A percentile compares a stretch with the other conserved stretches of the same genome.
Evolutionary conservation across 2,329 filamentous ascomycete genomes (phyloP).

Genomic region (Epichloe sp.): DNA sequence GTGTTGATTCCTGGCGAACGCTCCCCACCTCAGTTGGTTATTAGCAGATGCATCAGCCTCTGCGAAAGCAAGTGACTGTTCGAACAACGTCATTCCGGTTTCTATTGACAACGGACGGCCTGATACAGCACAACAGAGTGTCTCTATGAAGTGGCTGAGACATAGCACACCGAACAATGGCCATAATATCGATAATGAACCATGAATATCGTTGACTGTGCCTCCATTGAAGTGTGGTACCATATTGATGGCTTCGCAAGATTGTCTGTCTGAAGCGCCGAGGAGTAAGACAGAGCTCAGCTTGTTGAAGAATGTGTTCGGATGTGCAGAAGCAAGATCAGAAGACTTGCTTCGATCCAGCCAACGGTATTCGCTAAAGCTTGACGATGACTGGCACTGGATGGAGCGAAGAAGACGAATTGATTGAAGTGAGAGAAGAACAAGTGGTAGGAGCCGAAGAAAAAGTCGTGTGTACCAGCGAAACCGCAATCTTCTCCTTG

Average conservation of each 20-base stretch:
- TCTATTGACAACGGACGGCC: slow-evolving; percentile 69
- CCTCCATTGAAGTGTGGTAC: slow-evolving; percentile 36
- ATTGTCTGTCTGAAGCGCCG: slow-evolving; percentile 59
- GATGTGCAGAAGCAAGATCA: slow-evolving; percentile 55
- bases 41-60: slow-evolving; percentile 84
- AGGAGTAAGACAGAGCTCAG: slow-evolving; percentile 61
- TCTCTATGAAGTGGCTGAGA: slow-evolving; percentile 78
- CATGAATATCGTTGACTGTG: slow-evolving; percentile 43
- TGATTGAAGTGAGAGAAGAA: slow-evolving; percentile 57
- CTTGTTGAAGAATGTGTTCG: slow-evolving; percentile 57
- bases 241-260: slow-evolving; percentile 68
- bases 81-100: slow-evolving; percentile 91
- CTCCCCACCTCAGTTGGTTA: slow-evolving; percentile 61
- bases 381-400: slow-evolving; percentile 75
- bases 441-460: slow-evolving; percentile 57
- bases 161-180: slow-evolving; percentile 58
- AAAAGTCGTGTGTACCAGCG: slow-evolving; percentile 58
- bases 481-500: slow-evolving; percentile 64
- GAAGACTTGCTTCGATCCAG: slow-evolving; percentile 51
- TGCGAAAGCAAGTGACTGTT: slow-evolving; percentile 89
- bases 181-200: slow-evolving; percentile 68
- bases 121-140: slow-evolving; percentile 74
- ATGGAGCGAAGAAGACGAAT: slow-evolving; percentile 66
- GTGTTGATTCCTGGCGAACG: slow-evolving; percentile 39
- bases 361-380: slow-evolving; percentile 58